phyloP scores from a whole-genome alignment of 805 yeast species.

The Suhomyces sp. region DNA sequence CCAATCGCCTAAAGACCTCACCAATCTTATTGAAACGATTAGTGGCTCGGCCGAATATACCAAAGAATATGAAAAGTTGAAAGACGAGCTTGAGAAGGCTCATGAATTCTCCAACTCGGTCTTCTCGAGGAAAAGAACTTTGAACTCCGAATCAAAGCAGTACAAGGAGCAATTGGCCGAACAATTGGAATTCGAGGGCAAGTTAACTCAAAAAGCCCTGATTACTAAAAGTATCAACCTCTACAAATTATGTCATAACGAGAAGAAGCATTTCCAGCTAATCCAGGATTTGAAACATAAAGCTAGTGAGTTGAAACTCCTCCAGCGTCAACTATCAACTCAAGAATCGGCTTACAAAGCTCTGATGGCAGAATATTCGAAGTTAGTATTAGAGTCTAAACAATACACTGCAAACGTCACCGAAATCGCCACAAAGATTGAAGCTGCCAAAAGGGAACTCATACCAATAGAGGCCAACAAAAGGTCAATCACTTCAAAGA shows the following conservation, averaged over 20 bases:
- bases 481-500: slow-evolving; percentile 46
- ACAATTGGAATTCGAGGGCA: slow-evolving; percentile 62
- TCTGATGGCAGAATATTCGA: slow-evolving; percentile 44
- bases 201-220: slow-evolving; percentile 47
- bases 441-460: slow-evolving; percentile 46
- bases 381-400: slow-evolving; percentile 41
- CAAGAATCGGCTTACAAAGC: slow-evolving; percentile 28
- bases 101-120: slow-evolving; percentile 62
- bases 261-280: slow-evolving; percentile 37
- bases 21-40: slow-evolving; percentile 73
- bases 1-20: slow-evolving; percentile 74
- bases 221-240: slow-evolving; percentile 52
- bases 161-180: slow-evolving; percentile 75
- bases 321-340: slow-evolving; percentile 27
- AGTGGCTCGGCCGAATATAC: slow-evolving; percentile 76
- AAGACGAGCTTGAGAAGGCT: slow-evolving; percentile 64
- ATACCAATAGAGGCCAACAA: slow-evolving; percentile 64
- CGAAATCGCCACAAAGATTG: slow-evolving; percentile 40
- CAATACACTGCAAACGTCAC: slow-evolving; percentile 40
- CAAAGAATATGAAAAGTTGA: slow-evolving; percentile 63
- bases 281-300: slow-evolving; percentile 33
- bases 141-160: slow-evolving; percentile 72
- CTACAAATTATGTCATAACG: slow-evolving; percentile 65
- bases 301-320: slow-evolving; percentile 35
- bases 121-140: slow-evolving; percentile 65